Base-by-base conservation (phyloP, 176 grass and related monocot species). In the Tillandsia fasciculata region DNA sequence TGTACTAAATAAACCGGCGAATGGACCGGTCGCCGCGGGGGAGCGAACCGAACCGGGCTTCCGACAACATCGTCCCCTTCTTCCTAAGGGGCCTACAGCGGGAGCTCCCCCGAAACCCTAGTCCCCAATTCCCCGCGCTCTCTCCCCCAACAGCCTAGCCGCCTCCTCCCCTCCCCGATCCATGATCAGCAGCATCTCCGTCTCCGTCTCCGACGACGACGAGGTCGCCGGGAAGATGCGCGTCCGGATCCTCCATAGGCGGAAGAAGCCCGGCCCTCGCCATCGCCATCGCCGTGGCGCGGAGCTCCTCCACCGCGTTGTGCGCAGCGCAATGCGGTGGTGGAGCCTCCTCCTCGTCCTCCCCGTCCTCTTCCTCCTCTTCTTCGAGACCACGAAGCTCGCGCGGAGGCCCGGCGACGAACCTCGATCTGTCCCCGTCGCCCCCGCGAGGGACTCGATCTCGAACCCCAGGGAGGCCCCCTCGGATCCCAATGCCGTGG, bases 161-260 rank as follows among this genome's bases (percentile, higher is more conserved):
- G 1, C 52, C 9, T 68, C 58, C 20, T 4, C 33, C 52, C 13
- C 68, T 12, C 53, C 53, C 70, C 51, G 63, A 11, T 10, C 77
- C 20, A 80, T 91, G 78, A 74, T 87, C 71, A 82, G 87, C 29
- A 81, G 87, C 77, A 83, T 99, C 73, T 92, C 89, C 59, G 80
- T 97, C 81, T 90, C 87, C 52, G 75, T 93, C 77, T 85, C 89
- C 66, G 94, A 99, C 72, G 89, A 90, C 82, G 89, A 92, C 7
- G 89, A 87, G 48, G 72, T 82, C 65, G 42, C 69, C 29, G 83
- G 92, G 9, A 81, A 76, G 66, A 82, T 83, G 28, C 92, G 92
- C n/a, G 74, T 85, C 7, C 82, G 81, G 8, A 50, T 84, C 1
- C 89, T 86, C 63, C 82, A 72, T 49, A 90, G 74, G 50, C 82